Percentiles rank a stretch among this genome's conserved stretches.
phyloP scores from a whole-genome alignment of 306 rosid species.

The Rosa chinensis region DNA sequence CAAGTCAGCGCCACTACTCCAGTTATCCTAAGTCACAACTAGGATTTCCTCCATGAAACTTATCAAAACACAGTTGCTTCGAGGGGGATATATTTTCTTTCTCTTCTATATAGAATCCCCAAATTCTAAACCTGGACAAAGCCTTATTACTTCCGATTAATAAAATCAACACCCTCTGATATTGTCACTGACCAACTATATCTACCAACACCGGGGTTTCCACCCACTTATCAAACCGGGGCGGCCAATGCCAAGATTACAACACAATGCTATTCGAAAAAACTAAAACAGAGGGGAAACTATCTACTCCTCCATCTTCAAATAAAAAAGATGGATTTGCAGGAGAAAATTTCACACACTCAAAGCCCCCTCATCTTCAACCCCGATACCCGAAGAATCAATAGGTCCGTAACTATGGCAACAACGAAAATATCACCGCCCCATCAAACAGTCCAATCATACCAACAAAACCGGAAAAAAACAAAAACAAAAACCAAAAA shows the following conservation, averaged over 20 bases:
- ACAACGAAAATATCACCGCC: slow-evolving; percentile 25
- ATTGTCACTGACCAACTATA: background rate
- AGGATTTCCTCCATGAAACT: background rate
- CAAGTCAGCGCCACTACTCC: slow-evolving; percentile 29
- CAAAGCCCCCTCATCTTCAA: slow-evolving; percentile 44
- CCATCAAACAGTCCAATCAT: slow-evolving; percentile 29
- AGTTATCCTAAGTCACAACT: slow-evolving; percentile 1
- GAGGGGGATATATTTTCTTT: background rate
- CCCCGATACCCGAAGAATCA: slow-evolving; percentile 16
- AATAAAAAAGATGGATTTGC: slow-evolving; percentile 54
- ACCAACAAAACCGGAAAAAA: background rate
- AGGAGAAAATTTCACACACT: slow-evolving; percentile 33
- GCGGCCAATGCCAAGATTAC: slow-evolving; percentile 26
- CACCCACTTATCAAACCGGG: slow-evolving; percentile 21
- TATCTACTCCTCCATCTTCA: slow-evolving; percentile 60
- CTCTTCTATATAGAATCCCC: slow-evolving; percentile 1
- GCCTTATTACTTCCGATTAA: slow-evolving; percentile 20
- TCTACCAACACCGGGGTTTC: slow-evolving; percentile 21
- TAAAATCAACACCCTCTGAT: slow-evolving; percentile 12
- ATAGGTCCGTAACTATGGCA: slow-evolving; percentile 12
- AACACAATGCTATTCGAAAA: slow-evolving; percentile 27
- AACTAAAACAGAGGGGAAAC: slow-evolving; percentile 7
- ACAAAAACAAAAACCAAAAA: background rate
- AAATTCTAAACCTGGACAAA: background rate
- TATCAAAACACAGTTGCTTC: background rate